Evolutionary conservation across 73 alveolate species (phyloP).

Genomic region (Paramecium tetraurelia): DNA sequence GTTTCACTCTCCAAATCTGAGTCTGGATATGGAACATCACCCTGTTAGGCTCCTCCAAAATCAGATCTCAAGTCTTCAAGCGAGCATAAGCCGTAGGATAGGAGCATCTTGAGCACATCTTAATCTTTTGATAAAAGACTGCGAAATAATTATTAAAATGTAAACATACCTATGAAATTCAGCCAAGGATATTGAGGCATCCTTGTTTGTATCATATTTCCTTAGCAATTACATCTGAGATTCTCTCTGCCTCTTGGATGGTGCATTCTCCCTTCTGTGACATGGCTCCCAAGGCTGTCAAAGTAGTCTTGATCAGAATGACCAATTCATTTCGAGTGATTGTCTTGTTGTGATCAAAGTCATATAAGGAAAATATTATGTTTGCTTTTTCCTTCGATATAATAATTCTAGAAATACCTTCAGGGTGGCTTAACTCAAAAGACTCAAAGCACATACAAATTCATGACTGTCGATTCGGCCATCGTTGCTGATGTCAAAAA

Average conservation of each 20-base stretch:
- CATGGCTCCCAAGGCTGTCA: conserved; percentile 79
- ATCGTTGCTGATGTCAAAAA: conserved; percentile 28
- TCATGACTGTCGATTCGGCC: conserved; percentile 60
- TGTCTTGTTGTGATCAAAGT: conserved; percentile 89
- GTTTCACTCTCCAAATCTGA: conserved; percentile 80
- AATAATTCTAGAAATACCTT: background rate
- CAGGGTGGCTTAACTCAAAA: conserved; percentile 9
- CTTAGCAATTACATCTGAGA: conserved; percentile 87
- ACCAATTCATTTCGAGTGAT: conserved; percentile 92
- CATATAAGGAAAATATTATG: conserved; percentile 76
- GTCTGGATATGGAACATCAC: conserved; percentile 74
- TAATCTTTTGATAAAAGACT: conserved; percentile 77
- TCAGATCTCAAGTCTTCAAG: conserved; percentile 79
- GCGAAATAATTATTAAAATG: background rate
- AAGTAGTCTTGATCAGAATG: conserved; percentile 79
- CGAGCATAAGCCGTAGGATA: conserved; percentile 68
- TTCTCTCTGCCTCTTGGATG: conserved; percentile 83
- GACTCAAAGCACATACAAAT: conserved; percentile 52
- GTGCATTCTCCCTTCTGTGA: conserved; percentile 78
- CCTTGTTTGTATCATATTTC: conserved; percentile 89
- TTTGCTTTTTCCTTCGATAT: conserved; percentile 72
- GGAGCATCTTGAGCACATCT: conserved; percentile 79
- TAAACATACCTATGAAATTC: conserved; percentile 82
- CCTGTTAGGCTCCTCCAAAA: conserved; percentile 75
- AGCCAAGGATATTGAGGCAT: conserved; percentile 85